Evolutionary conservation across 106 monocot genomes (phyloP), one percentile per base, ranked within the genome.

Genomic region (Hemerocallis citrina): DNA sequence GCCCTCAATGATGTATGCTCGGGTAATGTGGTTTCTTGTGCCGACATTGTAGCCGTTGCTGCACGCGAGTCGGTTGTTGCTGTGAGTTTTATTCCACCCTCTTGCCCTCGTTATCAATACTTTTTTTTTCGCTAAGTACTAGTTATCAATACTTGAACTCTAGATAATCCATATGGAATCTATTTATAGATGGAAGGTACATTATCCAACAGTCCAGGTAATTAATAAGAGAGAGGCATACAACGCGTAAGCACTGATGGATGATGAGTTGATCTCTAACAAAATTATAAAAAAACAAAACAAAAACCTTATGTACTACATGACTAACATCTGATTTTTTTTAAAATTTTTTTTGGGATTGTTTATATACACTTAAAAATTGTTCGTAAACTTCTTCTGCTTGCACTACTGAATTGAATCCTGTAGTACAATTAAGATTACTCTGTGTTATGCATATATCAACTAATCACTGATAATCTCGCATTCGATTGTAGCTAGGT

Each of bases 11-110:
- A 20, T 2, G 71, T 35, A 3, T 77, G 77, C 28, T 39, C 28
- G 17, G 71, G 71, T 1, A 77, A 71, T 8, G 67, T 77, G 6
- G 55, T 77, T 20, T 77, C 77, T 0, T 77, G 77, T 33, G 59
- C 77, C 16, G 77, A 77, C 48, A 77, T 77, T 15, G 35, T 77
- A 0, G 66, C 77, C 6, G 77, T 77, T 56, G 77, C 77, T 47
- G 77, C 77, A 43, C 35, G 77, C 6, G 77, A 77, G 31, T 71
- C 77, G 6, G 40, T 77, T 22, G 52, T 66, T 13, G 61, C 60
- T 9, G 77, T 77, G 10, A 57, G 77, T 72, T 45, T 63, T 10
- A 2, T 31, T 14, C 13, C 0, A 4, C 22, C n/a, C n/a, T n/a
- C n/a, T n/a, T n/a, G n/a, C n/a, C n/a, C n/a, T n/a, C 7, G 7